phyloP scores from a whole-genome alignment of 1,139 yeast species.

The Zygotorulaspora mrakii region DNA sequence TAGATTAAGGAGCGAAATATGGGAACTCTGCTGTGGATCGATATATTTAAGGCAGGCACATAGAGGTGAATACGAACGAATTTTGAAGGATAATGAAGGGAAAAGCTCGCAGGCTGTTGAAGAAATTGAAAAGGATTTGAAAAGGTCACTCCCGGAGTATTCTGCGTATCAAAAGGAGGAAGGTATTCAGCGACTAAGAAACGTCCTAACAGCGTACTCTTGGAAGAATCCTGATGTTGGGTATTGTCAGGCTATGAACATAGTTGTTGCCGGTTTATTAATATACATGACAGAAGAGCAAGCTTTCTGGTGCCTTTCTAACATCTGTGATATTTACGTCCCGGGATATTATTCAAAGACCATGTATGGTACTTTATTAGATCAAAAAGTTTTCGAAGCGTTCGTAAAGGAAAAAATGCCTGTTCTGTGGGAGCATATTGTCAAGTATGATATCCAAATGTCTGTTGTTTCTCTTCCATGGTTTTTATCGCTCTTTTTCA shows the following conservation, averaged over 20 bases:
- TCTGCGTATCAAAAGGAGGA: slow-evolving; percentile 85
- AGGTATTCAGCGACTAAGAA: slow-evolving; percentile 78
- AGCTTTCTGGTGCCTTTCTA: slow-evolving; percentile 88
- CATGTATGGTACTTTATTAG: slow-evolving; percentile 94
- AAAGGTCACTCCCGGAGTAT: slow-evolving; percentile 91
- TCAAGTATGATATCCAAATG: slow-evolving; percentile 78
- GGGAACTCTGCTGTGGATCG: slow-evolving; percentile 92
- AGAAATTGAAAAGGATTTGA: slow-evolving; percentile 93
- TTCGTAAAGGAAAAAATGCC: slow-evolving; percentile 91
- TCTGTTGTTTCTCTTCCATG: slow-evolving; percentile 94
- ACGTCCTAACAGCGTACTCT: slow-evolving; percentile 89
- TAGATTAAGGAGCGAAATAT: slow-evolving; percentile 85
- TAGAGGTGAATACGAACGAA: slow-evolving; percentile 53
- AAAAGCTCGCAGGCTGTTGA: slow-evolving; percentile 80
- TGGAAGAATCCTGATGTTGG: slow-evolving; percentile 98
- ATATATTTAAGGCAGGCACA: slow-evolving; percentile 68
- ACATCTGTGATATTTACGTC: slow-evolving; percentile 77
- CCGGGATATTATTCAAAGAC: slow-evolving; percentile 97
- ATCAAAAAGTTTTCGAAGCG: slow-evolving; percentile 89
- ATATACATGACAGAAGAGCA: slow-evolving; percentile 97
- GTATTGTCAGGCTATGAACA: slow-evolving; percentile 98
- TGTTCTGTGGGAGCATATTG: slow-evolving; percentile 76
- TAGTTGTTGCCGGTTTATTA: slow-evolving; percentile 87
- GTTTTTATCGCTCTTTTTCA: slow-evolving; percentile 86
- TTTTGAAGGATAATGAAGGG: slow-evolving; percentile 59